These are phyloP conservation scores for Penicillium coffeae DNA, from an alignment of 495 filamentous ascomycete genomes.

Conservation along the genomic window DNA sequence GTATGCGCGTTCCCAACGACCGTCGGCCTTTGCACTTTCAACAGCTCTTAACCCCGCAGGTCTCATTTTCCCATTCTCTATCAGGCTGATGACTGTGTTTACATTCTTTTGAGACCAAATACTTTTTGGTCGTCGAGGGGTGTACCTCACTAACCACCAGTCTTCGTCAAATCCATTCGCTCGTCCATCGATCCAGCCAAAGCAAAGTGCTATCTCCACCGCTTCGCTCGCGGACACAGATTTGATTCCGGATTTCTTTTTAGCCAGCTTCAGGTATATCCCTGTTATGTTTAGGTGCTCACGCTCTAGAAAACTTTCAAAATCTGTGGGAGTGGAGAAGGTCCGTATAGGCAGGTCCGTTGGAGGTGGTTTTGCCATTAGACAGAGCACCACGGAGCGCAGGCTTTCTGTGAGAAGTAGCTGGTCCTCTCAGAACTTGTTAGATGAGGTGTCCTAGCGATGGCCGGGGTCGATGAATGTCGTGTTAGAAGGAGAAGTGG, in stretches of 20 bases:
- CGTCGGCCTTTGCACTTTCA: slow-evolving; percentile 51
- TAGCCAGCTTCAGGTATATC: slow-evolving; percentile 53
- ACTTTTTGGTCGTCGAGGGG: slow-evolving; percentile 49
- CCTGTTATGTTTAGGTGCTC: slow-evolving; percentile 32
- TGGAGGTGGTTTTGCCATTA: slow-evolving; percentile 15
- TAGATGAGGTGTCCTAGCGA: no score
- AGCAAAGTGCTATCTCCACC: slow-evolving; percentile 52
- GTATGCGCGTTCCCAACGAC: slow-evolving; percentile 54
- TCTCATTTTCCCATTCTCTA: slow-evolving; percentile 42
- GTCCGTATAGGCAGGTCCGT: slow-evolving; percentile 31
- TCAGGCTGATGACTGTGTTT: slow-evolving; percentile 36
- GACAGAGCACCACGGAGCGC: no score
- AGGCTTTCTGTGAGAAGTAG: no score
- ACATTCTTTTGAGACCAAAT: slow-evolving; percentile 53
- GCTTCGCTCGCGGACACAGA: slow-evolving; percentile 52
- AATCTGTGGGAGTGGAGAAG: slow-evolving; percentile 32
- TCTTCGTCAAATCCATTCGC: slow-evolving; percentile 34
- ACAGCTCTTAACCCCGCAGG: slow-evolving; percentile 44
- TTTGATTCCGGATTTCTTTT: slow-evolving; percentile 40
- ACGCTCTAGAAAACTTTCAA: slow-evolving; percentile 45
- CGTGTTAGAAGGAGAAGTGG: no score
- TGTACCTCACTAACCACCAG: slow-evolving; percentile 50
- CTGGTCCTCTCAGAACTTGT: not conserved
- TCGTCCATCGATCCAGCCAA: slow-evolving; percentile 60
- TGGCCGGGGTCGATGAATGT: no score